These are phyloP conservation scores for Cardiosporidium cionae DNA, from an alignment of 169 alveolate species.

Conservation along the genomic window DNA sequence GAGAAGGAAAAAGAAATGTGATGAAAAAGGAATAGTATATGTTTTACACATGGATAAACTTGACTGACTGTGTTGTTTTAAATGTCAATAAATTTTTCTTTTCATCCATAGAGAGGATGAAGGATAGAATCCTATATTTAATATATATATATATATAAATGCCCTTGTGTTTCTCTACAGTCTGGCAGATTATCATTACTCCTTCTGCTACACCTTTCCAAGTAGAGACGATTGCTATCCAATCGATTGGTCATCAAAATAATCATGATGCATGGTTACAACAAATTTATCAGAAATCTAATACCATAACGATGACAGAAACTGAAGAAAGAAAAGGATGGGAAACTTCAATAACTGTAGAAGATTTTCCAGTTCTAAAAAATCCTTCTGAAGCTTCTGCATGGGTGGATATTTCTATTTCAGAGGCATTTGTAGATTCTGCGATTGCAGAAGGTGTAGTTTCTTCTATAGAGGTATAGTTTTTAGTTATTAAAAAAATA, in stretches of 20 bases:
- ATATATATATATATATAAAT: not conserved
- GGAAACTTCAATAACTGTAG: not conserved
- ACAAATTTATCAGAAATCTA: conserved; percentile 2
- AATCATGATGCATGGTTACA: conserved; percentile 26
- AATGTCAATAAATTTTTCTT: too few species aligned
- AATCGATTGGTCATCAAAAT: conserved; percentile 31
- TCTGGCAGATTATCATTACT: not conserved
- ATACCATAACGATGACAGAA: not conserved
- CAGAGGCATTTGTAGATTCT: conserved; percentile 24
- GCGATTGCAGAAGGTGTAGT: conserved; percentile 21
- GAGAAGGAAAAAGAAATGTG: too few species aligned
- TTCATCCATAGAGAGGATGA: too few species aligned
- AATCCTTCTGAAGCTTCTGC: too few species aligned
- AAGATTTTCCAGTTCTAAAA: too few species aligned
- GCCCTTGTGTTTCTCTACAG: not conserved
- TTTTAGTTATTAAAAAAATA: not conserved
- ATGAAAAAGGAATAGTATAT: too few species aligned
- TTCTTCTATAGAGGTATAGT: conserved; percentile 15
- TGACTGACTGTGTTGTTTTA: too few species aligned
- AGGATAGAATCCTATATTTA: too few species aligned
- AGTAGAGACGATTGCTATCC: conserved; percentile 10
- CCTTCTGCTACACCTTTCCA: not conserved
- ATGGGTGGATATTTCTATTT: conserved; percentile 19
- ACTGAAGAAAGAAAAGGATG: not conserved
- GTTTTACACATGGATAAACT: too few species aligned